These are phyloP conservation scores for Hypholoma fasciculare DNA, from an alignment of 768 basidiomycete species.

Conservation along the genomic window DNA sequence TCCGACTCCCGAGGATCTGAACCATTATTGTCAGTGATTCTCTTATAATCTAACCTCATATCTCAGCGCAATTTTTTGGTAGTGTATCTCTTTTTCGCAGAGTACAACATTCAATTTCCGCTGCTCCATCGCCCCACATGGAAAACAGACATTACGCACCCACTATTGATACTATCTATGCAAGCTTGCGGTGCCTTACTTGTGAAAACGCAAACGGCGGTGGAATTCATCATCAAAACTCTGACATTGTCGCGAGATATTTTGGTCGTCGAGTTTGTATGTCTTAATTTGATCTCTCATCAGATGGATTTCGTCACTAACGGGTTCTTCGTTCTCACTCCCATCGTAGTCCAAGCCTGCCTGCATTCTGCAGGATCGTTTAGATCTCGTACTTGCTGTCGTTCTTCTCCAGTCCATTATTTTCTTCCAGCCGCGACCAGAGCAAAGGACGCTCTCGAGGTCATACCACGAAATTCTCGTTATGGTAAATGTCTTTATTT, in stretches of 20 bases:
- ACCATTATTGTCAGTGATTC: constrained; percentile 53
- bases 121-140: constrained; percentile 58
- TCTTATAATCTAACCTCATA: constrained; percentile 3
- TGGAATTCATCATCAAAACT: constrained; percentile 47
- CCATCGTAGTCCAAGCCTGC: constrained; percentile 36
- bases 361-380: constrained; percentile 34
- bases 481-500: constrained; percentile 40
- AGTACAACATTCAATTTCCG: constrained; percentile 54
- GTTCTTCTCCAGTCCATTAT: constrained; percentile 60
- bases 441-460: constrained; percentile 47
- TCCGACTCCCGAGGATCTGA: constrained; percentile 46
- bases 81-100: constrained; percentile 58
- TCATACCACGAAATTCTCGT: constrained; percentile 64
- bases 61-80: constrained; percentile 6
- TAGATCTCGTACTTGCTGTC: constrained; percentile 45
- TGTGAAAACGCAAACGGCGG: constrained; percentile 47
- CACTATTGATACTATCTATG: constrained; percentile 53
- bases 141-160: constrained; percentile 46
- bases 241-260: constrained; percentile 45
- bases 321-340: background rate
- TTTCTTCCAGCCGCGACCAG: constrained; percentile 49
- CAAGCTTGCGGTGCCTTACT: constrained; percentile 64
- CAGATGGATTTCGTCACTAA: constrained; percentile 19
- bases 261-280: constrained; percentile 57
- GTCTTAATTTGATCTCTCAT: constrained; percentile 24